Evolutionary conservation across 208 protist genomes (phyloP).

Genomic region (Leishmania tropica): DNA sequence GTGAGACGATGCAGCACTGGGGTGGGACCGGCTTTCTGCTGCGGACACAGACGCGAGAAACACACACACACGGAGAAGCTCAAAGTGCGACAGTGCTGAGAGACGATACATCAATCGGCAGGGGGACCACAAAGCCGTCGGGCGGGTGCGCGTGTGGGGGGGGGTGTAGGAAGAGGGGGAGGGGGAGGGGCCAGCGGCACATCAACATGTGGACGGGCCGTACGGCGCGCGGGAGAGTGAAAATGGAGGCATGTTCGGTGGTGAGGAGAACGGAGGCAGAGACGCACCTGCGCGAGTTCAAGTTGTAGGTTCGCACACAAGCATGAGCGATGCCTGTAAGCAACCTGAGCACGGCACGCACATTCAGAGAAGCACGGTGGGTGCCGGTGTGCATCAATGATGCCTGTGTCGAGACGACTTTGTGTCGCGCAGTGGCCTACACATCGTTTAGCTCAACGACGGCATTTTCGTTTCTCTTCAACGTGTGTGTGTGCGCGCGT

Average conservation of each 20-base stretch:
- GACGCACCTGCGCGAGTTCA: not conserved
- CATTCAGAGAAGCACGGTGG: not conserved
- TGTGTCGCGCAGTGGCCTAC: too few species aligned
- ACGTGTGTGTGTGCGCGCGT: not conserved
- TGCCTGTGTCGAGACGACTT: not conserved
- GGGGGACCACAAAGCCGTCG: not conserved
- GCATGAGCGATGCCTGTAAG: not conserved
- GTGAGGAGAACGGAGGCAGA: not conserved
- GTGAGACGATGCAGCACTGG: not conserved
- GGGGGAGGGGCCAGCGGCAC: not conserved
- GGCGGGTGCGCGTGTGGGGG: too few species aligned
- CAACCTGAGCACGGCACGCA: not conserved
- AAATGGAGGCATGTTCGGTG: too few species aligned
- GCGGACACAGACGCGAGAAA: not conserved
- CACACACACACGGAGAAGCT: not conserved
- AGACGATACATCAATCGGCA: not conserved
- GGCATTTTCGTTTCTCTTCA: not conserved
- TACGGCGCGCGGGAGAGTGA: too few species aligned
- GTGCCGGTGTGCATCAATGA: not conserved
- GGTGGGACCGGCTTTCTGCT: not conserved
- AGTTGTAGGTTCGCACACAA: not conserved
- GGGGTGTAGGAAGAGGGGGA: not conserved
- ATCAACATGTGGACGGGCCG: not conserved
- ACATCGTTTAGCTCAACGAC: not conserved
- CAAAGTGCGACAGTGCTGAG: not conserved